Conservation (phyloP, 2,329 filamentous ascomycete genomes). For the Pseudogymnoascus sp. region DNA sequence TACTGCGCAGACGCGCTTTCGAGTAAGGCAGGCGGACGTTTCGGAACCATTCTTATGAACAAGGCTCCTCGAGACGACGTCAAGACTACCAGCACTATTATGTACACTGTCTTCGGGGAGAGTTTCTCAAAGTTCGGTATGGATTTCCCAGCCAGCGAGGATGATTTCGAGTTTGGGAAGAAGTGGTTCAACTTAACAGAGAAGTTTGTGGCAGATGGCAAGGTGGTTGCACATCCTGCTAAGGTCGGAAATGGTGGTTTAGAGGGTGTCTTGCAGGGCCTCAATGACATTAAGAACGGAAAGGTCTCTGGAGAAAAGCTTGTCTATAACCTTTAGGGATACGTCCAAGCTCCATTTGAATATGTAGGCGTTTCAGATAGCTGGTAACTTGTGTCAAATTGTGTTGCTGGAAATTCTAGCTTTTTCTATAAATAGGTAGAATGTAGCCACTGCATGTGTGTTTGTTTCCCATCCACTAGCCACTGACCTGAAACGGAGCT, state of each 20-base stretch:
- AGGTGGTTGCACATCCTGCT: slow-evolving; percentile 14
- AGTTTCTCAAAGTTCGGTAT: slow-evolving; percentile 18
- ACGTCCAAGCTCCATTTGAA: too few relatives aligned
- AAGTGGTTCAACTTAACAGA: slow-evolving; percentile 12
- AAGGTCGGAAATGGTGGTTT: slow-evolving; percentile 11
- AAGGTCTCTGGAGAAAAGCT: slow-evolving; percentile 17
- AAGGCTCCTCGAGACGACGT: background rate
- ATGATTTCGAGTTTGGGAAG: slow-evolving; percentile 17
- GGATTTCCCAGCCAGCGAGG: slow-evolving; percentile 10
- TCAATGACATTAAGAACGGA: slow-evolving; percentile 12
- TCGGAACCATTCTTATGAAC: slow-evolving; percentile 14
- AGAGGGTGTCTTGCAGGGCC: slow-evolving; percentile 14
- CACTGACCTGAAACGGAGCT: too few relatives aligned
- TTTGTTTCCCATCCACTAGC: too few relatives aligned
- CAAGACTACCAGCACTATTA: slow-evolving; percentile 28
- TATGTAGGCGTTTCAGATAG: too few relatives aligned
- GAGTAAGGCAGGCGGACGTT: slow-evolving; percentile 36
- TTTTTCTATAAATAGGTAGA: too few relatives aligned
- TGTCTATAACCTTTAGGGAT: slow-evolving; percentile 15
- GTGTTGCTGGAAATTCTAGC: too few relatives aligned
- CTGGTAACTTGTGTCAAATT: too few relatives aligned
- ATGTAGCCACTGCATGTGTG: too few relatives aligned
- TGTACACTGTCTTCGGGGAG: slow-evolving; percentile 36
- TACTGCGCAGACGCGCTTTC: slow-evolving; percentile 24
- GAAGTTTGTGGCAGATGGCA: slow-evolving; percentile 16